Evolutionary conservation across 129 eudicot species (phyloP), one percentile per base, ranked within the genome.

Genomic region (Flaveria bidentis): DNA sequence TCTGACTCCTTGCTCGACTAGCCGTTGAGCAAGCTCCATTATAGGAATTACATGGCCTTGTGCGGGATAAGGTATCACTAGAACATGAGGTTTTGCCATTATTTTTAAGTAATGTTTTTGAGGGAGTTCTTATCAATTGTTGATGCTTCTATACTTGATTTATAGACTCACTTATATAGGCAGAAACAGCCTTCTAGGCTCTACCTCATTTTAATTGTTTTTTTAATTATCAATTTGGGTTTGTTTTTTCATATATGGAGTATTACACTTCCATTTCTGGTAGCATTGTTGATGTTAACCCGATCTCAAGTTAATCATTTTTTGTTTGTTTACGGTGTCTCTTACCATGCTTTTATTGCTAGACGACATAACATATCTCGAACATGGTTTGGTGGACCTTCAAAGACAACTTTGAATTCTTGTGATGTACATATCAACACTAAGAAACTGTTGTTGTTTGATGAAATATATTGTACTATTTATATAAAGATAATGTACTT

Each of bases 1-100:
- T 56, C 64, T 76, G 68, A 80, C 7, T 7, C 84, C 87, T 20
- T 82, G 73, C 28, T 69, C 26, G 47, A 72, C 84, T 61, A 88
- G 56, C 2, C 78, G 28, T 25, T 72, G 87, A 17, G 80, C 67
- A 20, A 88, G 66, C 65, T 88, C 90, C 85, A 25, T 60, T 60
- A 12, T 23, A 60, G 66, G 66, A 11, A 60, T 60, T 25, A 60
- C 66, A 12, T 60, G 66, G 9, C 66, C 41, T 25, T 60, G 66
- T 12, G 41, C 66, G 0, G 66, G 41, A 23, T 60, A 60, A 88
- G 91, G 87, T 51, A 84, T 51, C 20, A 76, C 75, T 49, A 87
- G 30, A 44, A 84, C 79, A 49, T 87, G 71, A 25, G 78, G 45
- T 60, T 60, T 60, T 45, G 70, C 20, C 78, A 74, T 74, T 44